Evolutionary conservation across 768 basidiomycete genomes (phyloP), one percentile per base, ranked within the genome.

Genomic region (Multifurca ochricompacta): DNA sequence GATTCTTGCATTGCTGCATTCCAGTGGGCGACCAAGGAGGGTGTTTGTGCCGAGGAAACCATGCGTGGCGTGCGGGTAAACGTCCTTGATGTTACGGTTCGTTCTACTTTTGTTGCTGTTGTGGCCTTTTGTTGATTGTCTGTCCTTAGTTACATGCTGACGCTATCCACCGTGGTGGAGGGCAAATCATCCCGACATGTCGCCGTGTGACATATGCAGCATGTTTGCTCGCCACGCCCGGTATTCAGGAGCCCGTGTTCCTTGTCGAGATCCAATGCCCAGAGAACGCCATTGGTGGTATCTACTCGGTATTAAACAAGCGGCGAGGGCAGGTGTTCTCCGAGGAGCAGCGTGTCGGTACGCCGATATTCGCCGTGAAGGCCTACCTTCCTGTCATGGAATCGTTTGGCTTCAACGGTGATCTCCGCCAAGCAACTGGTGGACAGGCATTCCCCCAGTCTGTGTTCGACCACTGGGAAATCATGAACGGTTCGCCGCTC

Each of bases 21-120:
- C 85, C 96, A 98, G 74, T 98, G 94, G 96, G 96, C 96, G 41
- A 90, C 91, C 54, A 98, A 96, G 79, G 95, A 98, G 73, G 92
- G 92, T 79, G 94, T 90, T 63, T 83, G 87, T 66, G 85, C 85
- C 51, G 96, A 98, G 68, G 96, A 99, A 80, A 91, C 87, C 71
- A 95, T 99, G 94, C 92, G 96, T 76, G 94, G 94, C 75, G 80
- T 95, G 65, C 91, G 96, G 59, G 76, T 92, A 76, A 98, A 99
- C 76, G 77, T 98, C 56, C 76, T 95, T 60, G 93, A 96, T 81
- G 94, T 96, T 56, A 93, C 91, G 59, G 91, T 89, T 72, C 60
- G 83, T 72, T 41, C 35, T 32, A 16, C 30, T 42, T 14, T 44
- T 3, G n/a, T 34, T 5, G 6, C 10, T 37, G 6, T 49, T 44